phyloP scores from a whole-genome alignment of 2,329 filamentous ascomycete genomes.

The Colletotrichum sidae region DNA sequence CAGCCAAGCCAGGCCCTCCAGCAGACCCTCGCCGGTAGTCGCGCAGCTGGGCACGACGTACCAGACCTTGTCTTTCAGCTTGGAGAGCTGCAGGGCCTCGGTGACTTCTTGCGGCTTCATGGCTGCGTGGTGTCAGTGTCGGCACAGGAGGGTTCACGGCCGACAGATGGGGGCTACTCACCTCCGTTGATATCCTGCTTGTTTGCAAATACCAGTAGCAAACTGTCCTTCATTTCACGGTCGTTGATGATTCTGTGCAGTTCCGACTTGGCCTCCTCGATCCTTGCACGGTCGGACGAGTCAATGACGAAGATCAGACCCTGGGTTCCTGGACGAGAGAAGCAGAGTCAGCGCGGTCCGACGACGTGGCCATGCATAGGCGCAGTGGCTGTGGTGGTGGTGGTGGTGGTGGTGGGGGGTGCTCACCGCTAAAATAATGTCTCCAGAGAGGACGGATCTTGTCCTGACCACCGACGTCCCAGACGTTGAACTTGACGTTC shows the following conservation, averaged over 20 bases:
- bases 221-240: constrained; percentile 95
- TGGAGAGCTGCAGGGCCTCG: constrained; percentile 78
- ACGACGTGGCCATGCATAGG: background rate
- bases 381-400: background rate
- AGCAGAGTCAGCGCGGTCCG: constrained; percentile 10
- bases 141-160: too few species aligned
- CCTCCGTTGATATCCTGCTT: constrained; percentile 95
- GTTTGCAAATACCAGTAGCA: constrained; percentile 96
- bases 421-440: constrained; percentile 89
- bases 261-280: constrained; percentile 93
- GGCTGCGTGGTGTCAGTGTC: constrained; percentile 57
- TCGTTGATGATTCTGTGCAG: constrained; percentile 98
- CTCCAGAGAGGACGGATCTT: constrained; percentile 98
- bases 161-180: constrained; percentile 47
- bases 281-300: constrained; percentile 89
- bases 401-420: constrained; percentile 5
- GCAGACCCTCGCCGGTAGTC: constrained; percentile 82
- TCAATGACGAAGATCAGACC: constrained; percentile 99
- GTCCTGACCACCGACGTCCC: constrained; percentile 98
- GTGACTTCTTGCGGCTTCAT: constrained; percentile 85
- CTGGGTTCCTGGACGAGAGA: constrained; percentile 78
- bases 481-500: constrained; percentile 99
- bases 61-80: constrained; percentile 87
- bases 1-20: constrained; percentile 85
- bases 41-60: constrained; percentile 87